Evolutionary conservation across 1,139 yeast genomes (phyloP).

Genomic region (Trichomonascaceae sp.): DNA sequence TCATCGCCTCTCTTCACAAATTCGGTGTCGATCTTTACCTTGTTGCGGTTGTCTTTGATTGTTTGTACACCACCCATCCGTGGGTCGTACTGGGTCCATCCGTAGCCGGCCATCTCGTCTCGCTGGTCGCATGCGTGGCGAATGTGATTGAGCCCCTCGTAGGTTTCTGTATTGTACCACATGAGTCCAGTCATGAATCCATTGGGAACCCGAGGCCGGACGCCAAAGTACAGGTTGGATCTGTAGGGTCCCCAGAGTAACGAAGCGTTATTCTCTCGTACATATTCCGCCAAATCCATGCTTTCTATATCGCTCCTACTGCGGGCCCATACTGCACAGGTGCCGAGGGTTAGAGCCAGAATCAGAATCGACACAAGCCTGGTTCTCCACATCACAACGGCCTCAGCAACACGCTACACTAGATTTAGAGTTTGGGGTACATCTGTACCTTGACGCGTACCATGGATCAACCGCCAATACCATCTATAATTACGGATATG

Average conservation of each 20-base stretch:
- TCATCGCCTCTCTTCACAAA: constrained; percentile 62
- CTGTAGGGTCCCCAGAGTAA: constrained; percentile 89
- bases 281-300: constrained; percentile 16
- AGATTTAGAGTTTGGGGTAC: no score
- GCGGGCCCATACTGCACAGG: no score
- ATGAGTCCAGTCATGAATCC: constrained; percentile 71
- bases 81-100: constrained; percentile 83
- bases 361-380: no score
- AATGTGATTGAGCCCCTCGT: constrained; percentile 42
- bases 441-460: no score
- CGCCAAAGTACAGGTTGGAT: constrained; percentile 73
- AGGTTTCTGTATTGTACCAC: constrained; percentile 70
- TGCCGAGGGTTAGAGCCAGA: no score
- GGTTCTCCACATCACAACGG: no score
- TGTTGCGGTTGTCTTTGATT: constrained; percentile 54
- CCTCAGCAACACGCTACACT: no score
- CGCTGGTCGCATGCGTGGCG: constrained; percentile 73
- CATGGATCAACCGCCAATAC: no score
- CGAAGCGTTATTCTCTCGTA: constrained; percentile 30
- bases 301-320: no score
- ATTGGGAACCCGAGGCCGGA: constrained; percentile 61
- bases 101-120: constrained; percentile 61
- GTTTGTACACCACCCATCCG: constrained; percentile 74
- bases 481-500: no score
- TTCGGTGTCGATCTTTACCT: constrained; percentile 51